Evolutionary conservation across 164 flowering plant genomes (phyloP).

Genomic region (Paratinospora sagittata): DNA sequence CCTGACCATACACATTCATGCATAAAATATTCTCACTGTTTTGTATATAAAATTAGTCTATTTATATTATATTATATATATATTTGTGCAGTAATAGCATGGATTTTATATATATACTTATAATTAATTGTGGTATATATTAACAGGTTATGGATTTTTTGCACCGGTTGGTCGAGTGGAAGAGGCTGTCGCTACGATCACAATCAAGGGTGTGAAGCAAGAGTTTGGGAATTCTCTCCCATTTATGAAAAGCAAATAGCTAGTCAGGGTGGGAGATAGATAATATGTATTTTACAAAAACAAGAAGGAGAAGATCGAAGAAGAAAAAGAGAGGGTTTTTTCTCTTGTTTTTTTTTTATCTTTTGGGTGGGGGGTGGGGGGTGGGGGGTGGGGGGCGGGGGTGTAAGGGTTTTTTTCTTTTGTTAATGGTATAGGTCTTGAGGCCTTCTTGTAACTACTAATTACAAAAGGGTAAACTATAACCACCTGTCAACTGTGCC

Average conservation of each 20-base stretch:
- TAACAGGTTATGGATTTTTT: constrained; percentile 70
- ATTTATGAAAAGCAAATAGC: neutral
- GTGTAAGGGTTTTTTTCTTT: constrained; percentile 12
- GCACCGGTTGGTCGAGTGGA: constrained; percentile 71
- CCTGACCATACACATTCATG: neutral
- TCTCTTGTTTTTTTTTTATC: no score
- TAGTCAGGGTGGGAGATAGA: constrained; percentile 4
- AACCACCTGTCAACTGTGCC: neutral
- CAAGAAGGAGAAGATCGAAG: neutral
- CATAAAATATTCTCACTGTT: neutral
- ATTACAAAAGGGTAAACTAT: constrained; percentile 8
- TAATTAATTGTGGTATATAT: neutral
- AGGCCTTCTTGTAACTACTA: constrained; percentile 13
- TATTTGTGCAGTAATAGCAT: no score
- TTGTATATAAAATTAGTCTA: neutral
- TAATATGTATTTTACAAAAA: constrained; percentile 12
- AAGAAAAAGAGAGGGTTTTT: neutral
- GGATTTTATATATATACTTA: neutral
- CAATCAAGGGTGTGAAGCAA: neutral
- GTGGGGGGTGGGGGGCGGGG: no score
- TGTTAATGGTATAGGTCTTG: neutral
- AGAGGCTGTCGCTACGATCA: constrained; percentile 21
- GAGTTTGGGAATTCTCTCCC: neutral
- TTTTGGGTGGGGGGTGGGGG: no score
- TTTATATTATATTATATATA: no score